Evolutionary conservation across 345 rosid genomes (phyloP).

Genomic region (Litchi chinensis): DNA sequence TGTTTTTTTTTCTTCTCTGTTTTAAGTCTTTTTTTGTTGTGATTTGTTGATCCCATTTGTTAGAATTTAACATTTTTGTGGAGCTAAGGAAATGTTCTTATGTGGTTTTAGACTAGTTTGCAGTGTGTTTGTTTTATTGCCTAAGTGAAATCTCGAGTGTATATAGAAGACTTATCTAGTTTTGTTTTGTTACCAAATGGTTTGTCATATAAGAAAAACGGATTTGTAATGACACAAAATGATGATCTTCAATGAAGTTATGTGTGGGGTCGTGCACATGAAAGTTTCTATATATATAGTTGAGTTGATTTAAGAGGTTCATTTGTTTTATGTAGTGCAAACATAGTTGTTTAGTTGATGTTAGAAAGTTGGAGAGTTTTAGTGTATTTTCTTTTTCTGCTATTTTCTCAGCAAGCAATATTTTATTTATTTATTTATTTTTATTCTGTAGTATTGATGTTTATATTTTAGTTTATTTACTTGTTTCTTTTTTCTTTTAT

Average conservation of each 20-base stretch:
- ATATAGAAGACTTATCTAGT: too few species aligned
- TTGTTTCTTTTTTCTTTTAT: background rate
- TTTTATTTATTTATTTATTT: background rate
- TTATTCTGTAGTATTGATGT: background rate
- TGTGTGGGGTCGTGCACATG: too few species aligned
- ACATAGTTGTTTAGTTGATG: background rate
- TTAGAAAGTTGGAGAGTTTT: background rate
- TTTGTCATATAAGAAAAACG: too few species aligned
- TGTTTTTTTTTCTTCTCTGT: background rate
- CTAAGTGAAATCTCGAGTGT: background rate
- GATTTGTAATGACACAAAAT: too few species aligned
- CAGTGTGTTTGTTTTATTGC: slow-evolving; percentile 11
- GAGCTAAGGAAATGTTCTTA: background rate
- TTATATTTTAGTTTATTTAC: background rate
- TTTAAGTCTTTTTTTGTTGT: too few species aligned
- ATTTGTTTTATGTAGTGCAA: background rate
- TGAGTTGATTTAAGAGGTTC: background rate
- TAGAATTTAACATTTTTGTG: background rate
- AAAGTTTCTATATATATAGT: background rate
- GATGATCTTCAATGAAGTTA: too few species aligned
- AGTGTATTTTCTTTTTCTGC: background rate
- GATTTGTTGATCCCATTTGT: background rate
- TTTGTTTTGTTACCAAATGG: too few species aligned
- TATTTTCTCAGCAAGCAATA: background rate
- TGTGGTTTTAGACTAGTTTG: background rate